Evolutionary conservation across 2,329 filamentous ascomycete genomes (phyloP).

Genomic region (Fusarium staphyleae): DNA sequence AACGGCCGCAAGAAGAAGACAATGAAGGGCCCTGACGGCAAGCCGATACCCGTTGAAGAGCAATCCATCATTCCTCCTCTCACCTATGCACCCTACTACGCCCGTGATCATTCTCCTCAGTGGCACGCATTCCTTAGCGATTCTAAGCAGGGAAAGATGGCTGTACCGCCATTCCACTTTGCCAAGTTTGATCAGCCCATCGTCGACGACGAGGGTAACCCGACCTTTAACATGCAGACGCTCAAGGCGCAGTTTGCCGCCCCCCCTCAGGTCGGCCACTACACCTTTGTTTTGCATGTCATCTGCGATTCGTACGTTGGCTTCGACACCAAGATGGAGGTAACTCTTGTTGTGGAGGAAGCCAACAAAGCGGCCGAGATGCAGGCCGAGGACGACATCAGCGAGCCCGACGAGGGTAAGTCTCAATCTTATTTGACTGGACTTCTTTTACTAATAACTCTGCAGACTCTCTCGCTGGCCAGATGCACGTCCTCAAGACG

Average conservation of each 20-base stretch:
- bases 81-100: conserved; percentile 89
- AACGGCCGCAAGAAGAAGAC: conserved; percentile 77
- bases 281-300: conserved; percentile 93
- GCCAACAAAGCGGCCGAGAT: conserved; percentile 83
- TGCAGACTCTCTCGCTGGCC: conserved; percentile 84
- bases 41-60: conserved; percentile 63
- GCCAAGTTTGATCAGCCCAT: conserved; percentile 89
- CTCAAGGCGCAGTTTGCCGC: conserved; percentile 97
- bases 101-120: conserved; percentile 85
- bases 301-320: conserved; percentile 95
- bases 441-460: conserved; percentile 34
- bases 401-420: conserved; percentile 96
- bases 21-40: conserved; percentile 67
- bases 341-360: conserved; percentile 88
- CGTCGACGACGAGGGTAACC: conserved; percentile 78
- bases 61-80: conserved; percentile 79
- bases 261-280: conserved; percentile 88
- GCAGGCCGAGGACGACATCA: conserved; percentile 90
- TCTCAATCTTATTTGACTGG: neutral
- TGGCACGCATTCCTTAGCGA: conserved; percentile 97
- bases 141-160: conserved; percentile 92
- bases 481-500: conserved; percentile 87
- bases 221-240: conserved; percentile 94
- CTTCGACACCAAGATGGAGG: conserved; percentile 90
- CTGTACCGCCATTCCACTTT: conserved; percentile 96